A percentile compares a stretch with the other conserved stretches of the same genome.
phyloP scores from a whole-genome alignment of 1,284 basidiomycete genomes.

The Tremellales sp. region DNA sequence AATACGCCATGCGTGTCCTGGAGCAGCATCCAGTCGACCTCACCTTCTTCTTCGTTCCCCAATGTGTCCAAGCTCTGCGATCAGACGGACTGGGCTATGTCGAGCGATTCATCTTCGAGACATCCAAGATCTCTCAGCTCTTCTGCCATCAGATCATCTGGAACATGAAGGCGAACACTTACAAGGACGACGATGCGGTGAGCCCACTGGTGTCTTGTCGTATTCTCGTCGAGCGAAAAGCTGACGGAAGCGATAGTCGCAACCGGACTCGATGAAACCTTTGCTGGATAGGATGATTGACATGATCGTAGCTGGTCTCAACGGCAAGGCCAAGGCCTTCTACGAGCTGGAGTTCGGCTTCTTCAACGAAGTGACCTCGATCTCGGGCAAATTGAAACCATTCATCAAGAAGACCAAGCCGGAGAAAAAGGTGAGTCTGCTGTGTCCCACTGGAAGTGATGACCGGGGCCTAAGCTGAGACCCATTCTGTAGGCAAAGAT shows the following conservation, averaged over 20 bases:
- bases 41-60: slow-evolving; percentile 99
- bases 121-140: slow-evolving; percentile 91
- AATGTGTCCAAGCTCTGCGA: slow-evolving; percentile 93
- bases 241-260: slow-evolving; percentile 12
- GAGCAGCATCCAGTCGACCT: slow-evolving; percentile 92
- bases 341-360: slow-evolving; percentile 95
- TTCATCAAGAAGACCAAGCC: slow-evolving; percentile 93
- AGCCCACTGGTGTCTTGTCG: slow-evolving; percentile 34
- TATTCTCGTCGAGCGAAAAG: not conserved
- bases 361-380: slow-evolving; percentile 94
- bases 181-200: slow-evolving; percentile 85
- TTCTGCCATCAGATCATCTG: slow-evolving; percentile 99
- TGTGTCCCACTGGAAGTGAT: not conserved
- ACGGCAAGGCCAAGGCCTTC: slow-evolving; percentile 84
- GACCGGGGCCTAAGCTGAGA: not conserved
- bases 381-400: slow-evolving; percentile 96
- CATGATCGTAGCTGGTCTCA: slow-evolving; percentile 76
- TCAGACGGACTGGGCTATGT: slow-evolving; percentile 89
- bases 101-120: slow-evolving; percentile 92
- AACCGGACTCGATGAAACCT: slow-evolving; percentile 84
- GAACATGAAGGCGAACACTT: slow-evolving; percentile 99
- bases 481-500: slow-evolving; percentile 73
- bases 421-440: slow-evolving; percentile 79
- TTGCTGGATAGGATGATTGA: slow-evolving; percentile 81
- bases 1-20: slow-evolving; percentile 94